phyloP scores from a whole-genome alignment of 2,329 filamentous ascomycete genomes.

The Dactylellina drechsleri region DNA sequence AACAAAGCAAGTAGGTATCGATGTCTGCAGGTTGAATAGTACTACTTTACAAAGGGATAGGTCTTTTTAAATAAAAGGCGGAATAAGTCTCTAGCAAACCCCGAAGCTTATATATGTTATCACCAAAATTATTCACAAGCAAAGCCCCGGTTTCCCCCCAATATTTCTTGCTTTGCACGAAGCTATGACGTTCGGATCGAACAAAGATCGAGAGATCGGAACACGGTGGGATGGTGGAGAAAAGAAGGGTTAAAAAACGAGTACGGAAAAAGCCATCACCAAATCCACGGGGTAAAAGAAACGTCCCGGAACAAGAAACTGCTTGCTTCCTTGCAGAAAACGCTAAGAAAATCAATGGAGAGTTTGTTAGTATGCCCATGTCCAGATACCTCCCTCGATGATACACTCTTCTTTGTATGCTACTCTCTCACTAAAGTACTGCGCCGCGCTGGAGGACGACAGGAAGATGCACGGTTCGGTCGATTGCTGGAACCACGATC shows the following conservation, averaged over 20 bases:
- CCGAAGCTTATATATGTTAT: constrained; percentile 37
- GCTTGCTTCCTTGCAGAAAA: neutral
- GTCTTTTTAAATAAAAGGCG: constrained; percentile 1
- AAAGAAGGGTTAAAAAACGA: constrained; percentile 35
- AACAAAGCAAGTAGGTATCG: neutral
- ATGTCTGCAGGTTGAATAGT: neutral
- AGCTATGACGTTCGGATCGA: constrained; percentile 31
- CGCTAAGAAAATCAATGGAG: no score
- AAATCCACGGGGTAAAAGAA: constrained; percentile 26
- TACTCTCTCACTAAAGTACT: no score
- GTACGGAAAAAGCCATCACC: constrained; percentile 31
- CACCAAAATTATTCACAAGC: neutral
- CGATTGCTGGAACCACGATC: constrained; percentile 22
- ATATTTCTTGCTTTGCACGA: constrained; percentile 14
- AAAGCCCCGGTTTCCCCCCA: neutral
- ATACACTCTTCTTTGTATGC: no score
- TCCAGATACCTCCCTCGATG: no score
- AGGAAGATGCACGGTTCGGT: neutral
- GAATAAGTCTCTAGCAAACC: neutral
- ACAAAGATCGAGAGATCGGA: constrained; percentile 52
- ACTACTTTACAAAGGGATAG: neutral
- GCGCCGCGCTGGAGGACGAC: no score
- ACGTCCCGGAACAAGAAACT: constrained; percentile 1
- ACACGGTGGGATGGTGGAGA: constrained; percentile 15
- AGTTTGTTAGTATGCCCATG: no score